Percentiles rank a stretch among this genome's conserved stretches.
Evolutionary conservation across 179 eudicot species (phyloP).

Genomic region (Carnegiea gigantea): DNA sequence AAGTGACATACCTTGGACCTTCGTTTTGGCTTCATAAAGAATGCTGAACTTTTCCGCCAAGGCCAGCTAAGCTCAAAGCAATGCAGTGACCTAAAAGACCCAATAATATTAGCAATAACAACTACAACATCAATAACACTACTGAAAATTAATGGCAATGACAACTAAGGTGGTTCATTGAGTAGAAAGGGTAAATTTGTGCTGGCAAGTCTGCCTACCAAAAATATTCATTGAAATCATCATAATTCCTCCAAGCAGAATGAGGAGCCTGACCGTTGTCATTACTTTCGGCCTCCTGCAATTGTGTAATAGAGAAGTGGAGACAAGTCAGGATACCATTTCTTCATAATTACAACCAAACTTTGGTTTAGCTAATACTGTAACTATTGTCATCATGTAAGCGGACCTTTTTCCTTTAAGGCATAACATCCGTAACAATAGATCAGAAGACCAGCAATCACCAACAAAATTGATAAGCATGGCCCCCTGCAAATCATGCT

Average conservation of each 20-base stretch:
- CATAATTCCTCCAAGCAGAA: conserved; percentile 99
- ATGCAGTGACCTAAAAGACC: conserved; percentile 59
- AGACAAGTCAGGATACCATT: background rate
- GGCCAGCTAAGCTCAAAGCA: conserved; percentile 99
- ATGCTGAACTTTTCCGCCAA: conserved; percentile 69
- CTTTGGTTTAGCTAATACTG: background rate
- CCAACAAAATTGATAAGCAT: conserved; percentile 1
- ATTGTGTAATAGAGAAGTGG: conserved; percentile 9
- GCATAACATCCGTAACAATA: background rate
- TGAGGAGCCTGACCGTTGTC: conserved; percentile 94
- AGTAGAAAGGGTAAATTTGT: background rate
- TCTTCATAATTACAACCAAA: background rate
- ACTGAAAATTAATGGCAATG: background rate
- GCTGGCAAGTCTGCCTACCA: conserved; percentile 39
- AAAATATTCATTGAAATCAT: conserved; percentile 95
- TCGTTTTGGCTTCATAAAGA: conserved; percentile 68
- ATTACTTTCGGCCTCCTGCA: conserved; percentile 87
- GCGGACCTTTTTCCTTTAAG: background rate
- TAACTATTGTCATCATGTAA: background rate
- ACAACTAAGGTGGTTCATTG: background rate
- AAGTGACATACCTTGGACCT: conserved; percentile 65
- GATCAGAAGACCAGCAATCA: background rate
- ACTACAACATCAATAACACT: background rate
- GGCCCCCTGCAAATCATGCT: background rate
- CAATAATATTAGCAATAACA: background rate